phyloP scores from a whole-genome alignment of 768 basidiomycete genomes.

The Kwoniella botswanensis region DNA sequence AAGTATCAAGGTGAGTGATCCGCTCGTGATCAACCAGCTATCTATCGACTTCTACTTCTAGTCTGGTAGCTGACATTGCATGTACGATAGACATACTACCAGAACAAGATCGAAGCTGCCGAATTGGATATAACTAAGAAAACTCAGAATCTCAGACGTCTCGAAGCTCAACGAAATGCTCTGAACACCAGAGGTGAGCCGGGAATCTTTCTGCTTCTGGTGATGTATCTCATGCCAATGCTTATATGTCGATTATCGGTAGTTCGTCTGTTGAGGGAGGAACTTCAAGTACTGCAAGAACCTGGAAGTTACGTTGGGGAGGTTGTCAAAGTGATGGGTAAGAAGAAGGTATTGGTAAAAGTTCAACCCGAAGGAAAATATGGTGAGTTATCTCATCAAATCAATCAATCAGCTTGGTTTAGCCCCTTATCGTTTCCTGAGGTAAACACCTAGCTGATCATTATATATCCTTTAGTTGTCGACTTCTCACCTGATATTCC shows the following conservation, averaged over 20 bases:
- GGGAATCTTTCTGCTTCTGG: too few species aligned
- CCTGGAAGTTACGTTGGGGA: conserved; percentile 98
- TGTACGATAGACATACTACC: conserved; percentile 77
- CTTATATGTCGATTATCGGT: neutral
- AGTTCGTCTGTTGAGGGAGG: conserved; percentile 90
- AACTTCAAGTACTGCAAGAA: conserved; percentile 88
- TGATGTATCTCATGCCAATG: neutral
- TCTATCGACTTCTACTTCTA: neutral
- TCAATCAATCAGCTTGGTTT: neutral
- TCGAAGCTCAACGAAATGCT: conserved; percentile 97
- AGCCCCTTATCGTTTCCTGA: neutral
- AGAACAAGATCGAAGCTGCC: conserved; percentile 91
- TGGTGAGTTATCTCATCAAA: conserved; percentile 66
- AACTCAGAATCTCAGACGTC: conserved; percentile 90
- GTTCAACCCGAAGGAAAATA: conserved; percentile 99
- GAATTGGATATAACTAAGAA: conserved; percentile 94
- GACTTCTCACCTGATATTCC: conserved; percentile 90
- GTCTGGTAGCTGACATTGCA: neutral
- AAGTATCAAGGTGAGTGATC: conserved; percentile 47
- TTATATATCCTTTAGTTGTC: conserved; percentile 68
- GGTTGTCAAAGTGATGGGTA: conserved; percentile 97
- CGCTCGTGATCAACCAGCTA: neutral
- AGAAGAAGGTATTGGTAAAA: conserved; percentile 97
- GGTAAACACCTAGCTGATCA: conserved; percentile 2
- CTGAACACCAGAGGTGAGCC: conserved; percentile 86